Percentiles rank a stretch among this genome's conserved stretches.
phyloP scores from a whole-genome alignment of 495 filamentous ascomycete genomes.

The Parathielavia hyrcaniae region DNA sequence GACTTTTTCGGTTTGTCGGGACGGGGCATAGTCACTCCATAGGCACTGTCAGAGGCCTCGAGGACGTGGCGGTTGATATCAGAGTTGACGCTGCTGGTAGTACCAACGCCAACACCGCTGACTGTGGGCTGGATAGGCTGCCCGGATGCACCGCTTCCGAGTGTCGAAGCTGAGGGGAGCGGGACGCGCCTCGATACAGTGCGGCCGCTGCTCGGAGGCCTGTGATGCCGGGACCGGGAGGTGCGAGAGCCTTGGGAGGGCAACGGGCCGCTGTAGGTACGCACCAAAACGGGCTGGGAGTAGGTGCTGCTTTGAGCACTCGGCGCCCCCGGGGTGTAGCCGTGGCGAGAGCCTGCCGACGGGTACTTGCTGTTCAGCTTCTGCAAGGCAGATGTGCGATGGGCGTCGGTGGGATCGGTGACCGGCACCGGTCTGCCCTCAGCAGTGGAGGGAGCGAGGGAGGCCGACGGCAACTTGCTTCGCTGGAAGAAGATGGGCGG shows the following conservation, averaged over 20 bases:
- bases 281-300: slow-evolving; percentile 51
- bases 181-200: slow-evolving; percentile 28
- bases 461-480: slow-evolving; percentile 38
- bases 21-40: slow-evolving; percentile 26
- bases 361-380: slow-evolving; percentile 45
- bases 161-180: slow-evolving; percentile 20
- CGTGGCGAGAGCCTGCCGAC: slow-evolving; percentile 31
- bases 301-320: slow-evolving; percentile 48
- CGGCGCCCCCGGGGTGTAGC: slow-evolving; percentile 38
- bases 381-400: slow-evolving; percentile 39
- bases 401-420: slow-evolving; percentile 35
- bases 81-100: slow-evolving; percentile 4
- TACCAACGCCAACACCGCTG: slow-evolving; percentile 23
- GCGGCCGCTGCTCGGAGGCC: slow-evolving; percentile 26
- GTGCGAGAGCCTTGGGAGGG: slow-evolving; percentile 26
- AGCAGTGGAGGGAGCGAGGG: slow-evolving; percentile 40
- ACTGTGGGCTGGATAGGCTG: slow-evolving; percentile 24
- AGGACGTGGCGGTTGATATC: not conserved
- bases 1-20: slow-evolving; percentile 29
- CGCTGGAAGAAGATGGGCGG: slow-evolving; percentile 34
- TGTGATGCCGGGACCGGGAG: slow-evolving; percentile 17
- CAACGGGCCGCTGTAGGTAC: slow-evolving; percentile 45
- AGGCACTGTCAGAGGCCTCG: slow-evolving; percentile 2
- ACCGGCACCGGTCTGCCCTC: slow-evolving; percentile 43
- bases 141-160: slow-evolving; percentile 15